phyloP scores from a whole-genome alignment of 2,329 filamentous ascomycete genomes.

The Arthroderma sp. region DNA sequence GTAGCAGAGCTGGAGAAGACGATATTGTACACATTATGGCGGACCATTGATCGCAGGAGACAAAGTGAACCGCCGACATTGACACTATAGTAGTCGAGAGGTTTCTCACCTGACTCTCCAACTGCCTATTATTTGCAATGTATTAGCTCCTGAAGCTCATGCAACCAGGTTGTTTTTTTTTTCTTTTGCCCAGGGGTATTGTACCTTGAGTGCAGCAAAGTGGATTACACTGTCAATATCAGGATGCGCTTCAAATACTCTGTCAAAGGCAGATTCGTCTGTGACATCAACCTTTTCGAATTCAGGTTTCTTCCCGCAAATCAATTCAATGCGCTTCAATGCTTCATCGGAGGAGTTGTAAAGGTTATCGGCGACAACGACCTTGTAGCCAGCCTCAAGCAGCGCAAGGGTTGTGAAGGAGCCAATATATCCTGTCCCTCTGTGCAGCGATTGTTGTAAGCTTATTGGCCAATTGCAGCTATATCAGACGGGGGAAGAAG shows the following conservation, averaged over 20 bases:
- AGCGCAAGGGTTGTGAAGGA: conserved; percentile 90
- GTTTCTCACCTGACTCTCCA: conserved; percentile 85
- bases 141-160: not conserved
- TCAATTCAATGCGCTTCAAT: conserved; percentile 87
- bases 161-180: not conserved
- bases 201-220: conserved; percentile 89
- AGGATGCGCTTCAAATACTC: conserved; percentile 76
- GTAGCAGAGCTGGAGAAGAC: conserved; percentile 98
- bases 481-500: conserved; percentile 5
- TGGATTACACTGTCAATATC: conserved; percentile 97
- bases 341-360: conserved; percentile 93
- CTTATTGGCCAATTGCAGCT: conserved; percentile 9
- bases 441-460: conserved; percentile 30
- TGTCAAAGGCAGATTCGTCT: conserved; percentile 67
- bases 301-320: conserved; percentile 71
- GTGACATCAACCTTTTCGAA: conserved; percentile 86
- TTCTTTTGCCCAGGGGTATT: not conserved
- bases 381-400: conserved; percentile 87
- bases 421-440: conserved; percentile 97
- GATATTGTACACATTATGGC: conserved; percentile 86
- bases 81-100: conserved; percentile 93
- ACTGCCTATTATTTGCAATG: conserved; percentile 52
- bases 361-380: conserved; percentile 89
- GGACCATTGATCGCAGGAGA: conserved; percentile 74
- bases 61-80: conserved; percentile 88